phyloP scores from a whole-genome alignment of 441 rosid species.

The Euphorbia neoarborescens region DNA sequence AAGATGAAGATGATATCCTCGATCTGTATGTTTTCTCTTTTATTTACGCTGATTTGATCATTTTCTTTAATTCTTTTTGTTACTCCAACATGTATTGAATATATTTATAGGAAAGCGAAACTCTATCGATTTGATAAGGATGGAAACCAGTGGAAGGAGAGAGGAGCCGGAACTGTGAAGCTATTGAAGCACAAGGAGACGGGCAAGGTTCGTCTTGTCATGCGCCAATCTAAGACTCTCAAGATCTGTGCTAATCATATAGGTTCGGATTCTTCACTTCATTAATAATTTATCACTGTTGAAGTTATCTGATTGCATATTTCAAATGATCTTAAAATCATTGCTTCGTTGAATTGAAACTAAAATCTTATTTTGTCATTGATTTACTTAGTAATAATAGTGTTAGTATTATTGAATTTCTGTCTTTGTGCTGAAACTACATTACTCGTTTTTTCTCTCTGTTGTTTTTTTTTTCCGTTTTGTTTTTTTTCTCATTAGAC shows the following conservation, averaged over 20 bases:
- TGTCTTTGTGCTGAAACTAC: neutral
- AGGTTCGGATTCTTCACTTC: conserved; percentile 22
- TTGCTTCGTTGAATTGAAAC: neutral
- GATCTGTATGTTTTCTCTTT: conserved; percentile 48
- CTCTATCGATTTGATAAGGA: conserved; percentile 27
- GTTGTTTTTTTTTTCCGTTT: neutral
- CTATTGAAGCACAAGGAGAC: conserved; percentile 62
- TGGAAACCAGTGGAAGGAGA: conserved; percentile 82
- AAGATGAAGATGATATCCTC: conserved; percentile 69
- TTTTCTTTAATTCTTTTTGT: conserved; percentile 27
- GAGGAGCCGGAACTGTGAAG: conserved; percentile 79
- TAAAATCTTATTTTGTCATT: too few species aligned
- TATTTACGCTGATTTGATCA: too few species aligned
- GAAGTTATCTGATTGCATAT: neutral
- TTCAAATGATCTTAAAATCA: neutral
- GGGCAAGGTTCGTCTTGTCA: conserved; percentile 59
- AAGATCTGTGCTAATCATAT: conserved; percentile 95
- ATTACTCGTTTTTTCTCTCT: conserved; percentile 8
- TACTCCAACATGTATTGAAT: conserved; percentile 65
- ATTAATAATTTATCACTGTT: neutral
- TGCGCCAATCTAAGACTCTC: conserved; percentile 49
- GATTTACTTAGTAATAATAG: too few species aligned
- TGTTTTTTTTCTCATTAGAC: neutral
- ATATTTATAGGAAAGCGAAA: conserved; percentile 34
- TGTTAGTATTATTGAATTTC: too few species aligned